These are phyloP conservation scores for Ilyonectria sp. DNA, from an alignment of 2,329 filamentous ascomycete species.

Conservation along the genomic window DNA sequence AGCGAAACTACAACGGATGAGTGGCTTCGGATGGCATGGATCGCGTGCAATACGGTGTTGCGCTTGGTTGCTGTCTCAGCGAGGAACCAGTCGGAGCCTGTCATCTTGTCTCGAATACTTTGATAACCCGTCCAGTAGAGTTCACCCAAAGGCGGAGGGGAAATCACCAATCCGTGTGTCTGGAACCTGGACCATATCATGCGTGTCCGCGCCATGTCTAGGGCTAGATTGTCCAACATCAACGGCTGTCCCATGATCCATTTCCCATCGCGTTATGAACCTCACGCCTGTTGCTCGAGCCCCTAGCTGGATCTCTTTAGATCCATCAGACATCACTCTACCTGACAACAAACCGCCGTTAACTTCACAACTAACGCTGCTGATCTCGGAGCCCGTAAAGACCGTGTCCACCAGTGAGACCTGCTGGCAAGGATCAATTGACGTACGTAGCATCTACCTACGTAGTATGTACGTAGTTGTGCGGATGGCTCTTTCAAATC, in stretches of 20 bases:
- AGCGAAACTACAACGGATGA: conserved; percentile 7
- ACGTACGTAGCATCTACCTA: background rate
- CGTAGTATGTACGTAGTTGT: background rate
- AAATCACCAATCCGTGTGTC: conserved; percentile 8
- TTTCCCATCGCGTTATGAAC: background rate
- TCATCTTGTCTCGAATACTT: conserved; percentile 32
- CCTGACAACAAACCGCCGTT: background rate
- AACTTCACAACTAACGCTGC: conserved; percentile 12
- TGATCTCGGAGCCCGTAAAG: background rate
- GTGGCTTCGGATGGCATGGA: conserved; percentile 19
- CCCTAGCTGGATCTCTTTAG: background rate
- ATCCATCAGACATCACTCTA: background rate
- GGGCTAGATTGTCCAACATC: background rate
- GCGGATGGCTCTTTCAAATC: background rate
- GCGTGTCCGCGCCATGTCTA: conserved; percentile 20
- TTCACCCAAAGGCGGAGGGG: background rate
- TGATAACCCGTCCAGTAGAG: conserved; percentile 9
- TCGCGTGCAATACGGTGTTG: background rate
- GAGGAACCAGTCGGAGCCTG: conserved; percentile 16
- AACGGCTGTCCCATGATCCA: background rate
- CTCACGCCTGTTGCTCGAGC: background rate
- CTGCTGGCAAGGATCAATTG: background rate
- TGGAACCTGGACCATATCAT: conserved; percentile 15
- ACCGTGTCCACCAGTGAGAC: conserved; percentile 10
- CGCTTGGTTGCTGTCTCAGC: conserved; percentile 30